Evolutionary conservation across 129 eudicot genomes (phyloP), one percentile per base, ranked within the genome.

Genomic region (Helichrysum umbraculigerum): DNA sequence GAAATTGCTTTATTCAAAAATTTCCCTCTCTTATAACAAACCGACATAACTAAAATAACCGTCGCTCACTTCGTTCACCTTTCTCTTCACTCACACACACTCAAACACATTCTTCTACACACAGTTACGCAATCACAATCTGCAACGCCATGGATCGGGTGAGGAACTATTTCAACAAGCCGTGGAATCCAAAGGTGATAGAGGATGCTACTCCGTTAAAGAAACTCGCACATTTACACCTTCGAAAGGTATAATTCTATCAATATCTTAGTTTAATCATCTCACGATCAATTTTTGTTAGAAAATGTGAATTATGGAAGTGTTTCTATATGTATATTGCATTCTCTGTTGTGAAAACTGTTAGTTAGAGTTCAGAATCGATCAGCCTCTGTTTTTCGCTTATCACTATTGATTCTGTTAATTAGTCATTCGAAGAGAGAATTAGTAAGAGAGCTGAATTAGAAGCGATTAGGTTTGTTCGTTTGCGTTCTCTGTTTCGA

Each of bases 21-120:
- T 14, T 58, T 58, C 62, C 41, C 68, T 63, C 68, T 2, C 68
- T 63, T 28, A 32, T 63, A 30, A 63, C 68, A 63, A 63, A 39
- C 21, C 41, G 29, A 15, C 20, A 57, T 19, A 59, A 19, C 10
- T 28, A 11, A 56, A 61, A 15, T 5, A 21, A 61, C 67, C 14
- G 7, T 62, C 67, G 17, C 68, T 63, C 41, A 39, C 44, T 8
- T 63, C 30, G 7, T 63, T 63, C 68, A 63, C 21, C 68, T 28
- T 37, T 62, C 44, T 39, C 44, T 30, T 63, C 68, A 25, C 68
- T 15, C 68, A 10, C 10, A 11, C 39, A 3, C 20, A 11, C 66
- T 6, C 12, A 21, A 22, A 2, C 66, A 25, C 66, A 60, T 29
- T 22, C 17, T 19, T 29, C 10, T 4, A 10, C 66, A 25, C 67